Conservation (phyloP, 495 filamentous ascomycete species). For the Penicillium coprophilum region DNA sequence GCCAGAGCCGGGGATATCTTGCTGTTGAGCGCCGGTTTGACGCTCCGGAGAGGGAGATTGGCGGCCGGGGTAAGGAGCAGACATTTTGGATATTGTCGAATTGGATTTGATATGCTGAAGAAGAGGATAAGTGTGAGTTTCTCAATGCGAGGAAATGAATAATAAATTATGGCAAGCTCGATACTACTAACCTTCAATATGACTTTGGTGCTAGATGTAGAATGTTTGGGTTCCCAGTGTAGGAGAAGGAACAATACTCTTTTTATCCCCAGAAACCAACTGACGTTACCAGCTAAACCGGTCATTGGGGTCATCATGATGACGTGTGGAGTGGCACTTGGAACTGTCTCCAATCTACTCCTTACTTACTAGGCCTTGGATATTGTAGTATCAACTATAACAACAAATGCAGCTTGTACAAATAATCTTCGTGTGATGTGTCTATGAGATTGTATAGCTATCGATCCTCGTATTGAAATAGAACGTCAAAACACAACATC, state of each 20-base stretch:
- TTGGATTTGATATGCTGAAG: constrained; percentile 9
- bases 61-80: constrained; percentile 56
- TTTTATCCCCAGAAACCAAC: constrained; percentile 7
- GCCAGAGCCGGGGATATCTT: constrained; percentile 55
- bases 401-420: not conserved
- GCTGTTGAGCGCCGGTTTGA: constrained; percentile 64
- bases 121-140: constrained; percentile 2
- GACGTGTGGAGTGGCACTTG: constrained; percentile 16
- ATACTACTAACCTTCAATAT: not conserved
- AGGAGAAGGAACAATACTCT: constrained; percentile 4
- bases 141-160: not conserved
- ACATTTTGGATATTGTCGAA: constrained; percentile 28
- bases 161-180: not conserved
- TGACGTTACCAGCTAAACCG: constrained; percentile 26
- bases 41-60: constrained; percentile 78
- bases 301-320: constrained; percentile 29
- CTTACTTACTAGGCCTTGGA: not conserved
- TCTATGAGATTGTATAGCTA: not conserved
- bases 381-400: not conserved
- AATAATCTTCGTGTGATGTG: not conserved
- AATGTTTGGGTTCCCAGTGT: no score
- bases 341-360: not conserved
- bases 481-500: no score
- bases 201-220: not conserved
- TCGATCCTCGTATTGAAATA: not conserved